These are phyloP conservation scores for Cetraspora pellucida DNA, from an alignment of 192 early-diverging fungal genomes.

Conservation along the genomic window DNA sequence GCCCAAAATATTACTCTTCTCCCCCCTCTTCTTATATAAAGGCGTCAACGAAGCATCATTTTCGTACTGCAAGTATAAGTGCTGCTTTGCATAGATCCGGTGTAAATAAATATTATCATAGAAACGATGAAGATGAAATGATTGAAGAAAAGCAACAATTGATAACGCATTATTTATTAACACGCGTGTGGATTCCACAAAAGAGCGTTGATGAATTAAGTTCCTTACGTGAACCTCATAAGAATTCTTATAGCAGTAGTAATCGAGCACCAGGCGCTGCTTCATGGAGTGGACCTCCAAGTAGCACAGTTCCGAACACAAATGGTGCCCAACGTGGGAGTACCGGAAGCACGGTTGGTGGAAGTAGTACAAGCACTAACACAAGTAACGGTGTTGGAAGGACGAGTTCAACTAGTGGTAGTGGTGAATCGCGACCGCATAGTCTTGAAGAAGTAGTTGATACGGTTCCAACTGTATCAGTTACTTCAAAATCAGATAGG, in stretches of 20 bases:
- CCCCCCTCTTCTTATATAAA: conserved; percentile 56
- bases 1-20: conserved; percentile 56
- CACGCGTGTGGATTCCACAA: conserved; percentile 71
- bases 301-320: conserved; percentile 11
- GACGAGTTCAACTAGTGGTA: conserved; percentile 32
- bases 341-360: conserved; percentile 29
- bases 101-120: conserved; percentile 44
- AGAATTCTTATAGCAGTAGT: conserved; percentile 39
- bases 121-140: conserved; percentile 58
- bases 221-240: conserved; percentile 62
- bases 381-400: conserved; percentile 35
- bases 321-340: conserved; percentile 15
- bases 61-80: conserved; percentile 53
- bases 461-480: not conserved
- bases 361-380: conserved; percentile 33
- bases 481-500: conserved; percentile 15
- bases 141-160: conserved; percentile 61
- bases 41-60: conserved; percentile 53
- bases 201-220: conserved; percentile 78
- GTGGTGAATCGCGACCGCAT: conserved; percentile 43
- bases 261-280: not conserved
- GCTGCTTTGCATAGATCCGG: conserved; percentile 50
- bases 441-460: conserved; percentile 45
- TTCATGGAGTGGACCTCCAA: conserved; percentile 13
- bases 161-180: conserved; percentile 72